Base-by-base conservation (phyloP, 2,329 filamentous ascomycete genomes). In the Penicillium sp. region DNA sequence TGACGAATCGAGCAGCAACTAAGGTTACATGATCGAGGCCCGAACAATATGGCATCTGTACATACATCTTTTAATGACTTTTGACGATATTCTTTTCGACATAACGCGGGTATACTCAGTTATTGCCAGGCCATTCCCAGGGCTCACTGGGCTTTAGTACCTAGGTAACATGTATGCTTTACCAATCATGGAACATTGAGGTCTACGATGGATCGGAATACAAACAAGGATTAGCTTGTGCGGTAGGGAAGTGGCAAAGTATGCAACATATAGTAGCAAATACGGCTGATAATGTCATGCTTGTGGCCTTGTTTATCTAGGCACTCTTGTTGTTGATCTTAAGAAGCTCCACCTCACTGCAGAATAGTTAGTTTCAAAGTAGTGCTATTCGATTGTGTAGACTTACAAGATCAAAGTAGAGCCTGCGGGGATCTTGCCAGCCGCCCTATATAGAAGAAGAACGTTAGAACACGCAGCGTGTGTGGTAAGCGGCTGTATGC, bases 321-420 rank as follows among this genome's bases (percentile, higher is more conserved):
- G 68, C 69, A 47, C 59, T 71, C 65, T 75, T 76, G 63, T 67
- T 65, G 67, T 78, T 76, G 72, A 85, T 81, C 49, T 72, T 77
- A 70, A 84, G 82, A 57, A 87, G 79, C 69, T 84, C 74, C 56
- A 87, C 82, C 58, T 87, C 82, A 66, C 83, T 86, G 32, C 28
- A 13, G 29, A 4, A 37, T 7, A 13, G 21, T 58, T 38, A 48
- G 46, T 40, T 15, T 45, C 38, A 9, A 2, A 2, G 13, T 19
- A n/a, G 7, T 53, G 42, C 43, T n/a, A 7, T 24, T 40, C 9
- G 6, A 17, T 38, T 22, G 42, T 5, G 49, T 51, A 29, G 21
- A 80, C 86, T 77, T 78, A 91, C 87, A 93, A 93, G 73, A 93
- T 78, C 54, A 94, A 76, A 60, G 78, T 82, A 19, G 87, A 74